Base-by-base conservation (phyloP, 2,329 filamentous ascomycete genomes). In the Blastomyces parvus region DNA sequence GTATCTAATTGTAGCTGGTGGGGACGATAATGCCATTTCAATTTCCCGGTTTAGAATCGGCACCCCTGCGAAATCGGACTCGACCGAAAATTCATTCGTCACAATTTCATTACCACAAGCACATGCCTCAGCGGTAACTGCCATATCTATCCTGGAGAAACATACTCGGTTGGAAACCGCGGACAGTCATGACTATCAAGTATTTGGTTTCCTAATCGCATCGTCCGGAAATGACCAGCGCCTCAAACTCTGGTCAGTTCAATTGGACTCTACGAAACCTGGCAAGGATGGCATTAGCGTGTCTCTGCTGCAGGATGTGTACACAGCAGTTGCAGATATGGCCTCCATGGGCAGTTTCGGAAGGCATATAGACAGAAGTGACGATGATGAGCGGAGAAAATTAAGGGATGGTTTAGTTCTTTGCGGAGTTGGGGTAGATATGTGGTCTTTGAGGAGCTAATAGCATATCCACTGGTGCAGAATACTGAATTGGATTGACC, bases 11-110 rank as follows among this genome's bases (percentile, higher is more conserved):
- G 74, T 90, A 4, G 91, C 90, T 0, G 91, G 90, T 33, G 91
- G 94, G 27, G 94, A 99, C 69, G 94, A 97, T 74, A 94, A 94
- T 66, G 88, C 88, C 3, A 74, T 97, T 0, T 87, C 83, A 0
- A 70, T 90, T 13, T 83, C 82, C 0, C 71, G 82, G 40, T 68
- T 81, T 36, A 68, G 60, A 19, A 69, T 70, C 3, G 13, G 55
- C 40, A 6, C 1, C 3, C 11, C n/a, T 53, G 14, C 48, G 44
- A 44, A 52, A 9, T 46, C 36, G 42, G 19, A 9, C n/a, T 62
- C 66, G 30, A 36, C 58, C 36, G 66, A 61, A 19, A 64, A 61
- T n/a, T 61, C 63, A 19, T 70, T 77, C 13, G 65, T 65, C 30
- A 77, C 73, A 0, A 63, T 77, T 2, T 70, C 73, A 0, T 70